Percentiles rank a stretch among this genome's conserved stretches.
These are phyloP conservation scores for Penicillium sp. DNA, from an alignment of 2,329 filamentous ascomycete species.

Conservation along the genomic window DNA sequence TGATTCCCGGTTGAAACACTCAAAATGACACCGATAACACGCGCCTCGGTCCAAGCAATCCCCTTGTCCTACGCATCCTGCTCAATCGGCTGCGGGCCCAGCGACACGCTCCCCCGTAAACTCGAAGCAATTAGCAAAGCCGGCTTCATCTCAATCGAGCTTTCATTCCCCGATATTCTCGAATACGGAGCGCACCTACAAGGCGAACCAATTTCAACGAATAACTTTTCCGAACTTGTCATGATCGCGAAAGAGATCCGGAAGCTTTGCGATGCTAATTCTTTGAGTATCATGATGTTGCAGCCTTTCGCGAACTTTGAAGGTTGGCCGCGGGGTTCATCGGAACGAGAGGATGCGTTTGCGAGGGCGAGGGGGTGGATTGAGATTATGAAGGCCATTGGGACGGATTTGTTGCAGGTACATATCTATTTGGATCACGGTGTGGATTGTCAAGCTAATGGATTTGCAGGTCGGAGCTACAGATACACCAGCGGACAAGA, in stretches of 20 bases:
- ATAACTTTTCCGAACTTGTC: constrained; percentile 61
- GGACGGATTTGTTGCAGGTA: constrained; percentile 69
- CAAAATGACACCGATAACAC: constrained; percentile 10
- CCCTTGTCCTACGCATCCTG: constrained; percentile 44
- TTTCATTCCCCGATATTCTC: constrained; percentile 71
- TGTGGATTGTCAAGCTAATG: not conserved
- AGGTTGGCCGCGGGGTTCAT: constrained; percentile 62
- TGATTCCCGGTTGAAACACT: not conserved
- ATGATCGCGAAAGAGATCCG: constrained; percentile 56
- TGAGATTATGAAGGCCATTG: constrained; percentile 66
- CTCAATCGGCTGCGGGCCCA: constrained; percentile 39
- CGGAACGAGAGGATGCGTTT: constrained; percentile 62
- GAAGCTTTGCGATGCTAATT: constrained; percentile 53
- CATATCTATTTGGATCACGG: constrained; percentile 13
- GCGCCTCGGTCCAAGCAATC: constrained; percentile 26
- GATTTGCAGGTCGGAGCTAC: constrained; percentile 56
- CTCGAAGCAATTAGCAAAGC: constrained; percentile 41
- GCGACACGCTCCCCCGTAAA: constrained; percentile 38
- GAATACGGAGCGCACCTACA: constrained; percentile 58
- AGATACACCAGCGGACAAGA: constrained; percentile 56
- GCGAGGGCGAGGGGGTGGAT: constrained; percentile 65
- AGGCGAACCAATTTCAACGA: constrained; percentile 51
- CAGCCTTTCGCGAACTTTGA: constrained; percentile 78
- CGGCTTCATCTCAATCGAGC: constrained; percentile 64
- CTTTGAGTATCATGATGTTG: constrained; percentile 65